These are phyloP conservation scores for Pachysolen tannophilus DNA, from an alignment of 805 yeast species.

Conservation along the genomic window DNA sequence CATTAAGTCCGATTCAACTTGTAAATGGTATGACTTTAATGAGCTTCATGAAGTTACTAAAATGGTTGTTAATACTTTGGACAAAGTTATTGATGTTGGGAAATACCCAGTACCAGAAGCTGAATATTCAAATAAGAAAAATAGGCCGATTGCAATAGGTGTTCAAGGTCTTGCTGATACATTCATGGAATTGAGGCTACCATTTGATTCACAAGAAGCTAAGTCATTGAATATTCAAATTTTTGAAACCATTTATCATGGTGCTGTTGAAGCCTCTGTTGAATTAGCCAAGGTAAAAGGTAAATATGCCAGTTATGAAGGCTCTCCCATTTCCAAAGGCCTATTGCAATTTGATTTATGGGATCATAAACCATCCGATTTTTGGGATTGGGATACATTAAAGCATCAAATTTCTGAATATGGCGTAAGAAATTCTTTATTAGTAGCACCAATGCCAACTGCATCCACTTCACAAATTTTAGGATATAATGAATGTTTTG, in stretches of 20 bases:
- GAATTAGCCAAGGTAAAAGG: constrained; percentile 48
- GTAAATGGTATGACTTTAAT: constrained; percentile 45
- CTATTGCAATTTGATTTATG: constrained; percentile 49
- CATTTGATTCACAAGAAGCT: constrained; percentile 52
- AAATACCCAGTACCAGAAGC: constrained; percentile 52
- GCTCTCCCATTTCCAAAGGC: constrained; percentile 55
- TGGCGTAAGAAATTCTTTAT: constrained; percentile 51
- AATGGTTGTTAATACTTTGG: constrained; percentile 47
- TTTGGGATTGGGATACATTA: constrained; percentile 52
- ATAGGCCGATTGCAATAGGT: constrained; percentile 57
- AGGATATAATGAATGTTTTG: constrained; percentile 57
- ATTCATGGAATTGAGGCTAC: constrained; percentile 46
- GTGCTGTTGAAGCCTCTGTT: constrained; percentile 46
- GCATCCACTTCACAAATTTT: constrained; percentile 60
- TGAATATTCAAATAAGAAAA: constrained; percentile 42
- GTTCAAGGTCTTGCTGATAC: constrained; percentile 58
- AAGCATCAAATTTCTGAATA: constrained; percentile 38
- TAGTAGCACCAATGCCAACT: constrained; percentile 62
- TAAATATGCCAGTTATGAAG: constrained; percentile 39
- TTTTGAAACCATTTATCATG: constrained; percentile 56
- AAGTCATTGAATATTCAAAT: constrained; percentile 49
- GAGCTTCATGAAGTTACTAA: constrained; percentile 47
- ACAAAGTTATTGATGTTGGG: constrained; percentile 48
- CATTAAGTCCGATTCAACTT: constrained; percentile 34
- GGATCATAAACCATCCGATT: constrained; percentile 50